These are phyloP conservation scores for Fusarium anthophilum DNA, from an alignment of 2,329 filamentous ascomycete species.

Conservation along the genomic window DNA sequence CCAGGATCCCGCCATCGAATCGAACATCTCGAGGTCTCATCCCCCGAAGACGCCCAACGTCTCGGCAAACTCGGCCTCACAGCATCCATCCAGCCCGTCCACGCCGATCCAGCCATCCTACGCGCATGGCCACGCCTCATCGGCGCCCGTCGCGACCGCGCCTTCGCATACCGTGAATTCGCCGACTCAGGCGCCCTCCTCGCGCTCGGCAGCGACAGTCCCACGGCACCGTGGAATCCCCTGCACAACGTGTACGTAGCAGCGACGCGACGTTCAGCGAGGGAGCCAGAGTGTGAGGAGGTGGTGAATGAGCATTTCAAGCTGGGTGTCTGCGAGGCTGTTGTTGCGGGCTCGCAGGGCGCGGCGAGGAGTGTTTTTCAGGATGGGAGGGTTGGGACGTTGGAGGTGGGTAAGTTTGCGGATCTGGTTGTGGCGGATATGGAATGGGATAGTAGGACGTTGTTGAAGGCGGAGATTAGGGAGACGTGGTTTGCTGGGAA, in stretches of 20 bases:
- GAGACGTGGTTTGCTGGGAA: conserved; percentile 64
- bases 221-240: conserved; percentile 64
- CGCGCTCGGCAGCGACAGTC: conserved; percentile 65
- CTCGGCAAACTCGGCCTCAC: conserved; percentile 67
- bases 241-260: conserved; percentile 66
- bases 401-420: conserved; percentile 62
- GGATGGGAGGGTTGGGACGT: conserved; percentile 55
- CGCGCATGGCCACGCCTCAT: conserved; percentile 67
- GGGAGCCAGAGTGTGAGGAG: conserved; percentile 53
- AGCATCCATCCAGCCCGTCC: conserved; percentile 65
- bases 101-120: conserved; percentile 67
- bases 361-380: conserved; percentile 65
- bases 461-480: conserved; percentile 56
- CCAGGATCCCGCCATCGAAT: conserved; percentile 65
- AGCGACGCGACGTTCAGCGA: conserved; percentile 62
- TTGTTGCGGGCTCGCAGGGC: conserved; percentile 61
- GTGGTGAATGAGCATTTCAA: conserved; percentile 62
- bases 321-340: conserved; percentile 59
- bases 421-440: conserved; percentile 61
- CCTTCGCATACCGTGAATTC: conserved; percentile 71
- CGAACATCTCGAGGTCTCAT: conserved; percentile 70
- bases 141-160: conserved; percentile 62
- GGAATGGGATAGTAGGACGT: conserved; percentile 57
- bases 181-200: conserved; percentile 61
- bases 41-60: conserved; percentile 62